Conservation (phyloP, 2,329 filamentous ascomycete genomes). For the Nemania diffusa region DNA sequence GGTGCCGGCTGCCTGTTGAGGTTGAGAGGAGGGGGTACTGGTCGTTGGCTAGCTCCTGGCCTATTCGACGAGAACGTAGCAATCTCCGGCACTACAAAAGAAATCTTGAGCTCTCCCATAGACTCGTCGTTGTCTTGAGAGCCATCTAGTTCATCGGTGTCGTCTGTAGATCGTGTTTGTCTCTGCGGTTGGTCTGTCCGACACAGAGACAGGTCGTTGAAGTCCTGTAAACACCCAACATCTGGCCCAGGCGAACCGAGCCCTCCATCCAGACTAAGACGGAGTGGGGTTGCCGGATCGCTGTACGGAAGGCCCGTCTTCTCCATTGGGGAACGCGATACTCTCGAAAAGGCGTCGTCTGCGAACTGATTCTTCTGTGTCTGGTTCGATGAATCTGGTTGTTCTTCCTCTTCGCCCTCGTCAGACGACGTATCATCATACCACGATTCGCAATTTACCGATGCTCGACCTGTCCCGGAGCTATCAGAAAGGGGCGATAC, state of each 20-base stretch:
- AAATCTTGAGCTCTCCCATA: slow-evolving; percentile 22
- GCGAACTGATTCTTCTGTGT: slow-evolving; percentile 1
- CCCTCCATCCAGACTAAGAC: slow-evolving; percentile 28
- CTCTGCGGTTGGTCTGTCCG: slow-evolving; percentile 18
- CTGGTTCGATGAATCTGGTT: neutral
- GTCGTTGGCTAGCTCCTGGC: slow-evolving; percentile 22
- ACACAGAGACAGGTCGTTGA: slow-evolving; percentile 5
- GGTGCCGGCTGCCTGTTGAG: slow-evolving; percentile 36
- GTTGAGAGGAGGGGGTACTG: slow-evolving; percentile 40
- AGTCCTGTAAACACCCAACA: slow-evolving; percentile 11
- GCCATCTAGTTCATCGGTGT: neutral
- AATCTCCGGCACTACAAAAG: slow-evolving; percentile 34
- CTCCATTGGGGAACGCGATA: slow-evolving; percentile 23
- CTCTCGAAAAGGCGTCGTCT: neutral
- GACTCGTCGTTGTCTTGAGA: neutral
- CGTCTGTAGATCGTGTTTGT: slow-evolving; percentile 3
- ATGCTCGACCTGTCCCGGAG: slow-evolving; percentile 3
- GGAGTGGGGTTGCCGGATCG: slow-evolving; percentile 42
- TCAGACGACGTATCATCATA: slow-evolving; percentile 33
- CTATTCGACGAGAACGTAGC: slow-evolving; percentile 38
- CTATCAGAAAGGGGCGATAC: slow-evolving; percentile 45
- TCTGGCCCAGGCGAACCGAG: slow-evolving; percentile 38
- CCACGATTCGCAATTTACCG: slow-evolving; percentile 23
- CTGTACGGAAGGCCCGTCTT: slow-evolving; percentile 41
- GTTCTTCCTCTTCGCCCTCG: slow-evolving; percentile 4